These are phyloP conservation scores for Prunella vulgaris DNA, from an alignment of 257 asterid species.

Conservation along the genomic window DNA sequence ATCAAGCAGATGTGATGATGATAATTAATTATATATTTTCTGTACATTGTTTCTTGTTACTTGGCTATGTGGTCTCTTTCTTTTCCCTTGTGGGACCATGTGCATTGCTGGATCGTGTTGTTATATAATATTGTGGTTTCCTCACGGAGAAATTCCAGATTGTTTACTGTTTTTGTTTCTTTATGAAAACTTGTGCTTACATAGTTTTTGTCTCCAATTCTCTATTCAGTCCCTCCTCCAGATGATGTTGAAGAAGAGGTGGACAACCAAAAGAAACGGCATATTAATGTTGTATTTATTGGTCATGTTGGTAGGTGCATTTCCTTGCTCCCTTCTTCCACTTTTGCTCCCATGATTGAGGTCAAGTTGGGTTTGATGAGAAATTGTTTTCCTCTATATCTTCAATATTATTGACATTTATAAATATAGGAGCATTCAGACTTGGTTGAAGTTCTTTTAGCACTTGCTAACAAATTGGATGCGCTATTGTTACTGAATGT, in stretches of 20 bases:
- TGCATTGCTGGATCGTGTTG: not conserved
- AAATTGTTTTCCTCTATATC: not conserved
- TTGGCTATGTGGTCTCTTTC: not conserved
- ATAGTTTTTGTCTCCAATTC: conserved; percentile 9
- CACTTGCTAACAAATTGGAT: not conserved
- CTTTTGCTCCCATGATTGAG: not conserved
- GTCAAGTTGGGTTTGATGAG: not conserved
- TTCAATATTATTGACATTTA: not conserved
- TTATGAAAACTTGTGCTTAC: not conserved
- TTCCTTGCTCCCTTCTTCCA: conserved; percentile 1
- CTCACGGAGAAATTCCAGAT: not conserved
- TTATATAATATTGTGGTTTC: not conserved
- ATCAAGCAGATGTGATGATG: not conserved
- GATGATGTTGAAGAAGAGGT: conserved; percentile 44
- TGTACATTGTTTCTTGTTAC: not conserved
- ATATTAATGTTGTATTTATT: conserved; percentile 90
- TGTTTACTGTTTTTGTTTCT: not conserved
- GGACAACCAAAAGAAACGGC: conserved; percentile 59
- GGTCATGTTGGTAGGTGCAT: conserved; percentile 91
- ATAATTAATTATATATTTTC: not conserved
- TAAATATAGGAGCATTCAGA: not conserved
- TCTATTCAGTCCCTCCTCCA: conserved; percentile 36
- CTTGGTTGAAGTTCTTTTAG: not conserved
- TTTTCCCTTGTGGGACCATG: not conserved
- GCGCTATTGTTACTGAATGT: not conserved